Base-by-base conservation (phyloP, 495 filamentous ascomycete species). In the Xylaria longipes region DNA sequence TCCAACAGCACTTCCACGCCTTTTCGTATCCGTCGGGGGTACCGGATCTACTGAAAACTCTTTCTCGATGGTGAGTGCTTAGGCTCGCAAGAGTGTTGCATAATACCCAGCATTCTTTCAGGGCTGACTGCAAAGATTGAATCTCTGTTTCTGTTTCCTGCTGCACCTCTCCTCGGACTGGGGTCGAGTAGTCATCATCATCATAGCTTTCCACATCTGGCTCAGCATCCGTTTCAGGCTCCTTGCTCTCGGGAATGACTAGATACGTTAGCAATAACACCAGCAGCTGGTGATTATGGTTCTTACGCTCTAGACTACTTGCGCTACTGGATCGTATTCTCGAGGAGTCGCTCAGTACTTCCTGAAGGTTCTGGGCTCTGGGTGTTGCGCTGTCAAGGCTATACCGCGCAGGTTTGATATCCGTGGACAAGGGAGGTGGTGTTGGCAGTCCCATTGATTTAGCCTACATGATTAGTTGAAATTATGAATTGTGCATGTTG, bases 1-100 rank as follows among this genome's bases (percentile, higher is more conserved):
- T 89, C 94, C 94, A 97, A 79, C 94, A 97, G 77, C 91, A 93
- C 78, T 92, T 92, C 94, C 94, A 97, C 0, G 94, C 94, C 72
- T 89, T 88, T 75, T 97, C 92, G 78, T 96, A 91, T 45, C 89
- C 87, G 63, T 93, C 91, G 31, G 90, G 90, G 27, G 90, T 91
- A 35, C 88, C 88, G 5, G 89, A 87, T 65, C 82, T 89, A 75
- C 88, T 91, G 77, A 93, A 93, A 12, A 94, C 90, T 29, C 91
- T 85, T 75, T 93, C 88, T 25, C 93, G 91, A 75, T 97, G 93
- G 70, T 92, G 92, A 25, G 91, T 93, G 81, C 94, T 97, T 33
- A 97, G 85, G 65, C 87, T 91, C 29, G 94, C 93, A 50, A 97
- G 83, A 0, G 94, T 97, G 79, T 97, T 97, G 81, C 94, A 97